phyloP scores from a whole-genome alignment of 164 flowering plant genomes.

The Stephania yunnanensis region DNA sequence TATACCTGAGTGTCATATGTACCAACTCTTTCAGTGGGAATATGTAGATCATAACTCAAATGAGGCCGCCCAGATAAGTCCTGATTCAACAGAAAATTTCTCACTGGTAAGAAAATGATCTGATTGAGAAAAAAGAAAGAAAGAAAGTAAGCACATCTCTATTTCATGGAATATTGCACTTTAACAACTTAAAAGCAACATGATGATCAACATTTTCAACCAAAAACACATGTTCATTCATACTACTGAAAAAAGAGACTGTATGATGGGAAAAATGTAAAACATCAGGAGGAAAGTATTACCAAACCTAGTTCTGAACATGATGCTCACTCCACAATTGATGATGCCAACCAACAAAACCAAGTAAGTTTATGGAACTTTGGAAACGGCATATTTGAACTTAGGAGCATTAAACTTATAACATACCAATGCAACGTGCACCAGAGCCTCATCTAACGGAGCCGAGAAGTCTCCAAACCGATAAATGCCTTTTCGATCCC shows the following conservation, averaged over 20 bases:
- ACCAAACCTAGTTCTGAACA: too few species aligned
- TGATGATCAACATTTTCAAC: too few species aligned
- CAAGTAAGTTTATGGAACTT: too few species aligned
- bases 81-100: conserved; percentile 32
- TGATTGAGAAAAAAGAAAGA: not conserved
- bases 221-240: not conserved
- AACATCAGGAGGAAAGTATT: too few species aligned
- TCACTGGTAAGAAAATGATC: not conserved
- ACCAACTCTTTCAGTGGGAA: conserved; percentile 93
- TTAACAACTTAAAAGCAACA: too few species aligned
- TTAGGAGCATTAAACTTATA: not conserved
- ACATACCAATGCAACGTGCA: conserved; percentile 86
- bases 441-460: conserved; percentile 91
- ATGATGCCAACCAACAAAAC: too few species aligned
- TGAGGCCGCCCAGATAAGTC: conserved; percentile 96
- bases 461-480: conserved; percentile 97
- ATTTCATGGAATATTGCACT: not conserved
- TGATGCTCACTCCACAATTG: too few species aligned
- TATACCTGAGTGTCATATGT: conserved; percentile 91
- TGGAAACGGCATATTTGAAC: too few species aligned
- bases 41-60: conserved; percentile 65
- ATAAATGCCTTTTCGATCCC: conserved; percentile 86
- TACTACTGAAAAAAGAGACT: not conserved
- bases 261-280: too few species aligned
- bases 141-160: too few species aligned